Base-by-base conservation (phyloP, 2,329 filamentous ascomycete genomes). In the Ophiostoma montium region DNA sequence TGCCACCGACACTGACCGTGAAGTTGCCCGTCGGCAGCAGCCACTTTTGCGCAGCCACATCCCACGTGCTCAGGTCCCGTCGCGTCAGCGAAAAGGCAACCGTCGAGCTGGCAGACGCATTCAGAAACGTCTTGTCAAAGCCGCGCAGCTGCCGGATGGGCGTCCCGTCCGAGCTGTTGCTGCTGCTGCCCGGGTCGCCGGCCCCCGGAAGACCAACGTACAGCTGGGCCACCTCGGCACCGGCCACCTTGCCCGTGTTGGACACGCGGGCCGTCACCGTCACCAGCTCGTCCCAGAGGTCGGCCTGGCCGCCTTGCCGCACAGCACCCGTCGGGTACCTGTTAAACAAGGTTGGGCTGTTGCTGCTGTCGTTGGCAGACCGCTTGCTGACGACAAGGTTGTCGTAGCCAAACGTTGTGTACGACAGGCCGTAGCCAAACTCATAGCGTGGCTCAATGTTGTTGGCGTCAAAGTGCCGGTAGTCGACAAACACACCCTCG, bases 31-130 rank as follows among this genome's bases (percentile, higher is more conserved):
- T 58, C 48, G 63, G 67, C 44, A 77, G 56, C 21, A 65, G 65
- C 81, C 81, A 85, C 57, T 74, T 73, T 63, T 84, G 78, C 31
- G 67, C 68, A 2, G 60, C 63, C 5, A 73, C 69, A 58, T 84
- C 77, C 82, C 81, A 85, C 23, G 77, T 67, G 60, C 79, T 84
- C 45, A 85, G 57, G 57, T 85, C 81, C 52, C 79, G 71, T 36
- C 81, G 68, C 16, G 70, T 82, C 35, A 85, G 59, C 23, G 66
- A 59, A 50, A 84, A 75, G 0, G 57, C 61, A 0, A 80, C 63
- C 0, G 63, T 68, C 15, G 63, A 62, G 16, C 62, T 67, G 50
- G 69, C 60, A 0, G 69, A 69, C 11, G 50, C 44, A 35, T 67
- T 63, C 41, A 84, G 54, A 15, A 64, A 65, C 0, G 71, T 65